These are phyloP conservation scores for Heimioporus sp. DNA, from an alignment of 768 basidiomycete species.

Conservation along the genomic window DNA sequence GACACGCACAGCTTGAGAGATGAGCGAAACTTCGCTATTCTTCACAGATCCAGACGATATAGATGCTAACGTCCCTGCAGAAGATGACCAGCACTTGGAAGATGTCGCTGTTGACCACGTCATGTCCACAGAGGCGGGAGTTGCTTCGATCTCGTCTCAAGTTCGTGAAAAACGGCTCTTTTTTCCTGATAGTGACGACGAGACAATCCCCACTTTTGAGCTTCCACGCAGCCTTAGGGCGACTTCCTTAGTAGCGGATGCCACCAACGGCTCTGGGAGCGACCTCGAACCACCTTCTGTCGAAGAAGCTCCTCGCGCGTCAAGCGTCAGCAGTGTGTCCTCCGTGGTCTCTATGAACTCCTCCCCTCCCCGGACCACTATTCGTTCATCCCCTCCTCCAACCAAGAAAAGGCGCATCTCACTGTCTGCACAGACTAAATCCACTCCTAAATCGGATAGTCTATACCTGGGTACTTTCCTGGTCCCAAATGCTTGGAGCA, in stretches of 20 bases:
- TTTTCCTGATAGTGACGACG: constrained; percentile 44
- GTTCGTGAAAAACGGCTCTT: constrained; percentile 36
- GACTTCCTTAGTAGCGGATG: constrained; percentile 35
- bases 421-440: constrained; percentile 14
- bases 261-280: constrained; percentile 26
- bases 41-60: constrained; percentile 61
- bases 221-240: neutral
- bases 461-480: constrained; percentile 66
- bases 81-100: constrained; percentile 7
- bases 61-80: constrained; percentile 22
- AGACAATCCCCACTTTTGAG: constrained; percentile 26
- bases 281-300: constrained; percentile 35
- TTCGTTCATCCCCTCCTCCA: constrained; percentile 32
- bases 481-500: constrained; percentile 77
- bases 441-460: constrained; percentile 23
- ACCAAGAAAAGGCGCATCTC: constrained; percentile 55
- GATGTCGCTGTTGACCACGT: neutral
- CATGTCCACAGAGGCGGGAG: neutral
- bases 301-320: constrained; percentile 36
- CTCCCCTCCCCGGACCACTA: constrained; percentile 17
- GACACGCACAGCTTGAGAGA: neutral
- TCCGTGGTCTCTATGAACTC: constrained; percentile 28
- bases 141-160: constrained; percentile 6
- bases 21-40: constrained; percentile 39
- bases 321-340: constrained; percentile 40